Conservation (phyloP, 768 basidiomycete species). For the Gautieria morchelliformis region DNA sequence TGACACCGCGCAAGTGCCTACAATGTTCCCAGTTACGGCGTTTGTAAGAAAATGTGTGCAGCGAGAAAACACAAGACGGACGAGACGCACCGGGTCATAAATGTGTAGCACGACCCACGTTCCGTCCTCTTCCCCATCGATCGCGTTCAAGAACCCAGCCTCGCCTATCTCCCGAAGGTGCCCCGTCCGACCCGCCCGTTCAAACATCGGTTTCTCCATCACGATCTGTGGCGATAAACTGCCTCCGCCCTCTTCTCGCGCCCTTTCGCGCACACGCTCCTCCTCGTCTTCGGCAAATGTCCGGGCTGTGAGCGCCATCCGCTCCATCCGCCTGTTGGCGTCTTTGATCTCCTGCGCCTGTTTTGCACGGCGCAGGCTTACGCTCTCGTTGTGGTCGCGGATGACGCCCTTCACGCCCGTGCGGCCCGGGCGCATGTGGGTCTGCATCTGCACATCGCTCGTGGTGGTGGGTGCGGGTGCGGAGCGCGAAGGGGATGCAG, state of each 20-base stretch:
- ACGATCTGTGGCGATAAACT: background rate
- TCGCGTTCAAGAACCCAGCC: slow-evolving; percentile 61
- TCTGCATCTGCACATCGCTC: slow-evolving; percentile 29
- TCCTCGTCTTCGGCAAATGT: slow-evolving; percentile 73
- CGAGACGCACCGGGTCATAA: slow-evolving; percentile 56
- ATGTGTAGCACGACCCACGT: slow-evolving; percentile 83
- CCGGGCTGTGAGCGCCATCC: slow-evolving; percentile 46
- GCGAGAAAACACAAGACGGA: no score
- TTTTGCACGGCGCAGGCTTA: slow-evolving; percentile 32
- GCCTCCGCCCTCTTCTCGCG: slow-evolving; percentile 31
- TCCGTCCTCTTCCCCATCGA: slow-evolving; percentile 59
- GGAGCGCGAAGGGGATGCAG: slow-evolving; percentile 13
- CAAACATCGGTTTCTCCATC: slow-evolving; percentile 33
- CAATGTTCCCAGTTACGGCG: background rate
- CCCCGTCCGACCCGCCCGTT: slow-evolving; percentile 52
- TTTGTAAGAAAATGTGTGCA: slow-evolving; percentile 2
- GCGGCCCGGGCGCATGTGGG: slow-evolving; percentile 69
- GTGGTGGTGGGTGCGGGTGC: no score
- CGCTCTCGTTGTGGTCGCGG: slow-evolving; percentile 67
- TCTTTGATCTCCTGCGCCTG: slow-evolving; percentile 43
- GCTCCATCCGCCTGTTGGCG: slow-evolving; percentile 51
- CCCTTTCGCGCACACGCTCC: slow-evolving; percentile 35
- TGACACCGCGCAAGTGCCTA: slow-evolving; percentile 75
- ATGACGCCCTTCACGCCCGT: slow-evolving; percentile 89
- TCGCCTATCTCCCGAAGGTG: slow-evolving; percentile 74